Evolutionary conservation across 345 rosid genomes (phyloP).

Genomic region (Capsella bursapastoris): DNA sequence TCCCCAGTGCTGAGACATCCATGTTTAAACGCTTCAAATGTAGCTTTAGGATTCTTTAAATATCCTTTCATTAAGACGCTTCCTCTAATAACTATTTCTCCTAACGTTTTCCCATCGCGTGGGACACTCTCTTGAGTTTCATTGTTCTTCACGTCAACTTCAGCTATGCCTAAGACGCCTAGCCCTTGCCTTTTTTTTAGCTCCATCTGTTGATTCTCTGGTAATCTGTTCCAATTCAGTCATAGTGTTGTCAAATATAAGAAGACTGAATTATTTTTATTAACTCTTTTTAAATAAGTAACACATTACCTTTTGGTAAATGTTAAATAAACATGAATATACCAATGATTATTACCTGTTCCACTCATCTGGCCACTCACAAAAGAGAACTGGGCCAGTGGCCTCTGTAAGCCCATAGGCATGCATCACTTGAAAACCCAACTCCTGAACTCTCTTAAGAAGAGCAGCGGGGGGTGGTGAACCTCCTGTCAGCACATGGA

Average conservation of each 20-base stretch:
- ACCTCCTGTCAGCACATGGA: constrained; percentile 68
- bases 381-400: constrained; percentile 75
- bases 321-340: neutral
- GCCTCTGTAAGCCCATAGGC: constrained; percentile 86
- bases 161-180: constrained; percentile 45
- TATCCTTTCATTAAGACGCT: constrained; percentile 69
- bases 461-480: constrained; percentile 73
- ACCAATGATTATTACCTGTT: constrained; percentile 28
- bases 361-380: constrained; percentile 85
- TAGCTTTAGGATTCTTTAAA: constrained; percentile 50
- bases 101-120: constrained; percentile 58
- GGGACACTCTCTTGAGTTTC: constrained; percentile 57
- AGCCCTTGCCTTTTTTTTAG: constrained; percentile 42
- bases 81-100: constrained; percentile 65
- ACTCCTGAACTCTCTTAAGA: constrained; percentile 52
- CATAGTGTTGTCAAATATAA: neutral
- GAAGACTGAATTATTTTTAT: neutral
- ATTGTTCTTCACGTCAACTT: constrained; percentile 61
- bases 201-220: constrained; percentile 28
- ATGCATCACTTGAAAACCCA: constrained; percentile 76
- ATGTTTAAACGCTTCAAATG: constrained; percentile 55
- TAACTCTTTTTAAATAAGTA: too few relatives aligned
- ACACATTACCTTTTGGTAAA: neutral
- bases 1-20: constrained; percentile 75
- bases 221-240: constrained; percentile 6